Base-by-base conservation (phyloP, 805 yeast species). In the Candida gorgasii region DNA sequence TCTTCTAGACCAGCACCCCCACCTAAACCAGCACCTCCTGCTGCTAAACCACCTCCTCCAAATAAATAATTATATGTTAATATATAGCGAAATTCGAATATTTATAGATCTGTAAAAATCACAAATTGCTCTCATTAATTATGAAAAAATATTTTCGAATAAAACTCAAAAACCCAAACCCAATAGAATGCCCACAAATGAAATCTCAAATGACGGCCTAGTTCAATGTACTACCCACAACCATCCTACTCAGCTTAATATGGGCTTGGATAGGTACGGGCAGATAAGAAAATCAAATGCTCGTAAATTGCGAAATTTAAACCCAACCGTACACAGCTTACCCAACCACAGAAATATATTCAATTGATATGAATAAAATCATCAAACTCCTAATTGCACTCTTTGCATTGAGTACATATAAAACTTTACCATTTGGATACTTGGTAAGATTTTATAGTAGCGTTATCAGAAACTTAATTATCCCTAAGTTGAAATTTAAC, bases 351-450 rank as follows among this genome's bases (percentile, higher is more conserved):
- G n/a, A n/a, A n/a, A n/a, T n/a, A n/a, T n/a, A n/a, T n/a, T n/a
- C n/a, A n/a, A n/a, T n/a, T n/a, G n/a, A n/a, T n/a, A 34, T 34
- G 37, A 34, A 22, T 34, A 34, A 22, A 20, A 14, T 14, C 8
- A 22, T 15, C 27, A 13, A 34, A 14, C 5, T 20, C 4, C 26
- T 43, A 14, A n/a, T 40, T n/a, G 48, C 38, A 4, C 11, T 42
- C 3, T 40, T 45, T 37, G 48, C 68, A 3, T 33, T 74, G 2
- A 59, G 78, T 12, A 73, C 81, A 12, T 72, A 76, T 63, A 89
- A 89, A 56, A 67, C 82, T 4, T 52, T 86, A 2, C 95, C 96
- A 2, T 66, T 82, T 14, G 83, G 80, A 1, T 89, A 82, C 58
- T 73, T 75, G 44, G 36, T 79, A 19, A 72, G 93, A 33, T 87